Evolutionary conservation across 78 protist species (phyloP).

Genomic region (Isochrysis galbana): DNA sequence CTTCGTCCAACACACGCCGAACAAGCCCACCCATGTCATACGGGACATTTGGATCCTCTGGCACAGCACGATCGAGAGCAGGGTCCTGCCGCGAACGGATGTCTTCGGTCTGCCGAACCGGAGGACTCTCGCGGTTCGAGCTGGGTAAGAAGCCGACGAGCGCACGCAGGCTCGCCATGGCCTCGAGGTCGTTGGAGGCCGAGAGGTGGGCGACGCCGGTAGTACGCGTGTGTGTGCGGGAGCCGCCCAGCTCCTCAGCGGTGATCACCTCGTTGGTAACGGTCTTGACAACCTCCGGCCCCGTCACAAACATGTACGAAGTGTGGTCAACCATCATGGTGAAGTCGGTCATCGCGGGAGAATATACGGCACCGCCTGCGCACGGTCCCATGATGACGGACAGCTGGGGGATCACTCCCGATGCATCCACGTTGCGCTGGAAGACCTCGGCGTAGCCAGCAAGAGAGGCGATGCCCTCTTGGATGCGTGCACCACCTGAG

Average conservation of each 20-base stretch:
- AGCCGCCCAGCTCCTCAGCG: slow-evolving; percentile 95
- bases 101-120: slow-evolving; percentile 68
- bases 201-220: slow-evolving; percentile 75
- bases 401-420: slow-evolving; percentile 84
- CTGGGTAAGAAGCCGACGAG: neutral
- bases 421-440: slow-evolving; percentile 84
- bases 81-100: slow-evolving; percentile 46
- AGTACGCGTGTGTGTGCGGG: slow-evolving; percentile 51
- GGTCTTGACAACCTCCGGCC: slow-evolving; percentile 97
- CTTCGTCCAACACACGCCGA: neutral
- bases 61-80: slow-evolving; percentile 60
- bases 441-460: slow-evolving; percentile 95
- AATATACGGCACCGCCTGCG: slow-evolving; percentile 97
- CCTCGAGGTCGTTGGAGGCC: slow-evolving; percentile 88
- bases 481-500: slow-evolving; percentile 97
- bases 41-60: slow-evolving; percentile 49
- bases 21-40: neutral
- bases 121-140: slow-evolving; percentile 71
- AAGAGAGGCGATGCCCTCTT: slow-evolving; percentile 96
- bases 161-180: slow-evolving; percentile 17
- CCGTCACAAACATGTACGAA: slow-evolving; percentile 95
- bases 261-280: slow-evolving; percentile 82
- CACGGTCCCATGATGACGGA: slow-evolving; percentile 95
- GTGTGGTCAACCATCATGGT: slow-evolving; percentile 90
- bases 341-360: slow-evolving; percentile 97